These are phyloP conservation scores for Neoboletus brunneissimus DNA, from an alignment of 768 basidiomycete species.

Conservation along the genomic window DNA sequence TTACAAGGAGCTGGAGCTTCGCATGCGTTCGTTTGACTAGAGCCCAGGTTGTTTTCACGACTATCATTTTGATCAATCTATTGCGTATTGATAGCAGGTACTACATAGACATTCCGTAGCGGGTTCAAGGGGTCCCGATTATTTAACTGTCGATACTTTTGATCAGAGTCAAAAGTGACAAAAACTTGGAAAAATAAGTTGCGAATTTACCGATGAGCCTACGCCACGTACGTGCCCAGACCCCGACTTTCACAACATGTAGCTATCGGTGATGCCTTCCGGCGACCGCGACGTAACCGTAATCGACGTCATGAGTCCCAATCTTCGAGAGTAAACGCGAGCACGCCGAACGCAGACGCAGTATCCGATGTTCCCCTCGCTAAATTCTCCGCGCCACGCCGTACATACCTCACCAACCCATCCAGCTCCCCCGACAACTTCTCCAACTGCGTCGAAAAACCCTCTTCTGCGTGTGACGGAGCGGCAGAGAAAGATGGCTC, in stretches of 20 bases:
- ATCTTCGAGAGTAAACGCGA: constrained; percentile 76
- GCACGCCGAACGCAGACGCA: constrained; percentile 61
- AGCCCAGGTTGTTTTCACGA: background rate
- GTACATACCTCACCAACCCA: constrained; percentile 64
- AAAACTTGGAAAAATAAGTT: too few species aligned
- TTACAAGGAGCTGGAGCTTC: constrained; percentile 12
- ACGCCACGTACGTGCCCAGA: background rate
- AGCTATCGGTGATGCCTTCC: background rate
- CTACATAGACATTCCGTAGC: too few species aligned
- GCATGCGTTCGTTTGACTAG: constrained; percentile 18
- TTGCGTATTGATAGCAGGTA: too few species aligned
- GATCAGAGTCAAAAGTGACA: too few species aligned
- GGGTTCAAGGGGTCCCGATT: too few species aligned
- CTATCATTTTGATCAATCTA: too few species aligned
- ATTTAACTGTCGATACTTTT: too few species aligned
- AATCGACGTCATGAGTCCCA: constrained; percentile 52
- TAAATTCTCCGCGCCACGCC: constrained; percentile 67
- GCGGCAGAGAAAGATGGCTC: constrained; percentile 44
- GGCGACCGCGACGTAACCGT: background rate
- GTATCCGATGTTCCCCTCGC: constrained; percentile 59
- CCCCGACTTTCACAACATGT: background rate
- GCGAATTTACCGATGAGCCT: too few species aligned
- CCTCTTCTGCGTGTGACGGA: constrained; percentile 43
- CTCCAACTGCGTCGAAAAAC: constrained; percentile 50
- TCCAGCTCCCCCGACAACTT: constrained; percentile 69